These are phyloP conservation scores for Endocladia muricata DNA, from an alignment of 31 red algal genomes.

Conservation along the genomic window DNA sequence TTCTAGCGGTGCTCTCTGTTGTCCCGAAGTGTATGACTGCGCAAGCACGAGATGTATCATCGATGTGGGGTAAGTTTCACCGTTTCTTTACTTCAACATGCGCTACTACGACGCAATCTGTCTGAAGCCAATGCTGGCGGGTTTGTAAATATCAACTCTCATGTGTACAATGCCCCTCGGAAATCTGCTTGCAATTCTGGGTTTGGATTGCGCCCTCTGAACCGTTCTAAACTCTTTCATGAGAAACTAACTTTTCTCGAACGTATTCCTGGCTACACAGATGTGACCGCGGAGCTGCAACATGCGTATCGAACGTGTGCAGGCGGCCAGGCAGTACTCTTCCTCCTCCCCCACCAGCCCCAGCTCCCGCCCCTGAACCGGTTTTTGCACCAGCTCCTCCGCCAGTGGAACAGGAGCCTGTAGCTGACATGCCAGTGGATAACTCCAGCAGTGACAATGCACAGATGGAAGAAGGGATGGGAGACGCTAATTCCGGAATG, in stretches of 20 bases:
- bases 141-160: background rate
- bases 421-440: background rate
- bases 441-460: too few relatives aligned
- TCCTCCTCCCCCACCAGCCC: background rate
- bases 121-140: background rate
- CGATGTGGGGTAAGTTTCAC: conserved; percentile 26
- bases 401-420: background rate
- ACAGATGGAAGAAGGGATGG: too few relatives aligned
- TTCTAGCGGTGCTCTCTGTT: conserved; percentile 40
- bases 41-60: conserved; percentile 29
- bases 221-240: background rate
- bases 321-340: conserved; percentile 23
- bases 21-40: background rate
- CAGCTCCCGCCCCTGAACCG: conserved; percentile 22
- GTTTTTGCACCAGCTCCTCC: conserved; percentile 26
- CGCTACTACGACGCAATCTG: background rate
- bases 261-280: background rate
- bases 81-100: background rate
- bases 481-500: too few relatives aligned
- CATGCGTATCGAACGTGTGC: conserved; percentile 27
- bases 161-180: background rate
- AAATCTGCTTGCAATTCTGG: background rate
- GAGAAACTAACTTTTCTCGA: background rate
- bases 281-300: conserved; percentile 23
- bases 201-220: background rate